These are phyloP conservation scores for Balamuthia mandrillaris DNA, from an alignment of 208 protist genomes.

Conservation along the genomic window DNA sequence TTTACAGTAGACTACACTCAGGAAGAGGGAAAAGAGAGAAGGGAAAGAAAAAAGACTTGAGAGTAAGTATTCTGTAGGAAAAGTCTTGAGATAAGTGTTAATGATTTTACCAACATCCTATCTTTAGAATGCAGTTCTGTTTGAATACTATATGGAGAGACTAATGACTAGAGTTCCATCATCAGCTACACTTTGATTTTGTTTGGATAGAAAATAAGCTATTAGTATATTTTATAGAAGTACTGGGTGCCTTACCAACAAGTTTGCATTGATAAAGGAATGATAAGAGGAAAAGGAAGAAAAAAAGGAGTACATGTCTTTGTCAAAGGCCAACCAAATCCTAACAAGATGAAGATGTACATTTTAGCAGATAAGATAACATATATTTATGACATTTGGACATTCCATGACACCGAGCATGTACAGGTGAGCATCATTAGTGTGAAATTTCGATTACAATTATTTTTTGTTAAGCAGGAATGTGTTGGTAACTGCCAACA, in stretches of 20 bases:
- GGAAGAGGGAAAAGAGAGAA: too few relatives aligned
- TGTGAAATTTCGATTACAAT: too few relatives aligned
- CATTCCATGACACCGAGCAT: not conserved
- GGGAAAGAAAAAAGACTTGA: too few relatives aligned
- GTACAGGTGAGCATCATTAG: too few relatives aligned
- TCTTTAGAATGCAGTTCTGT: not conserved
- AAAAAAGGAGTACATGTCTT: not conserved
- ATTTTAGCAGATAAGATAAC: not conserved
- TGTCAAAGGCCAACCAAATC: not conserved
- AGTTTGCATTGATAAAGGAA: not conserved
- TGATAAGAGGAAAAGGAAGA: not conserved
- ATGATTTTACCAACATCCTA: too few relatives aligned
- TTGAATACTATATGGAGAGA: not conserved
- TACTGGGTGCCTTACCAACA: not conserved
- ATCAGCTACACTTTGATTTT: not conserved
- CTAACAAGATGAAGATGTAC: not conserved
- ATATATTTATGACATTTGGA: not conserved
- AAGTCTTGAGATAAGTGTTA: too few relatives aligned
- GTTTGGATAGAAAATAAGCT: not conserved
- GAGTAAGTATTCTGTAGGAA: too few relatives aligned
- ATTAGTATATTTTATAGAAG: not conserved
- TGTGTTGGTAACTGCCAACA: too few relatives aligned
- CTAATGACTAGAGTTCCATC: not conserved
- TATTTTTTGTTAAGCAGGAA: too few relatives aligned
- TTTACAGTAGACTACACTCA: too few relatives aligned